Percentiles rank a stretch among this genome's conserved stretches.
phyloP scores from a whole-genome alignment of 495 filamentous ascomycete species.

The Aspergillus hancockii region DNA sequence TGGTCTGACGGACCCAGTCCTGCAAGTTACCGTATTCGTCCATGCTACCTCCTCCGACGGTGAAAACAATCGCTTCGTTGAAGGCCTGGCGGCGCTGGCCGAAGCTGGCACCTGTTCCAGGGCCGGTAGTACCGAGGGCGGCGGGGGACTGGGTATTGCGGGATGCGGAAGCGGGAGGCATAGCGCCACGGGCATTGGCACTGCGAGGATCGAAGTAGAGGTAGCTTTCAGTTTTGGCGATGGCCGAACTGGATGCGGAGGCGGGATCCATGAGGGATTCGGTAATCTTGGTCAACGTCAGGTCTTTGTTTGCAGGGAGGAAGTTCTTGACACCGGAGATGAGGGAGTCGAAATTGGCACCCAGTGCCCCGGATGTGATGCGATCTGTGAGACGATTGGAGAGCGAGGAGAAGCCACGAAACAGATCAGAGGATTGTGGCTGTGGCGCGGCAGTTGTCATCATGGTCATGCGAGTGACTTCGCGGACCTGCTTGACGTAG shows the following conservation, averaged over 20 bases:
- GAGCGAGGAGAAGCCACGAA: slow-evolving; percentile 85
- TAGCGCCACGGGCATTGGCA: slow-evolving; percentile 89
- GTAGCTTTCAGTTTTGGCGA: slow-evolving; percentile 95
- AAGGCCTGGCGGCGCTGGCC: slow-evolving; percentile 93
- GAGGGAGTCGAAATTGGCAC: slow-evolving; percentile 89
- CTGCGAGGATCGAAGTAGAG: slow-evolving; percentile 98
- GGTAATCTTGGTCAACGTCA: slow-evolving; percentile 95
- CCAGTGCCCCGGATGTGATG: slow-evolving; percentile 85
- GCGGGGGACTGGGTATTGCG: slow-evolving; percentile 55
- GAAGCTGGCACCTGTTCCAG: slow-evolving; percentile 82
- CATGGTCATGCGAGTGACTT: slow-evolving; percentile 98
- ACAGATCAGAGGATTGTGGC: slow-evolving; percentile 70
- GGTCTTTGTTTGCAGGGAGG: slow-evolving; percentile 89
- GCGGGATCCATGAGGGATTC: slow-evolving; percentile 98
- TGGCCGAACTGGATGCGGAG: slow-evolving; percentile 82
- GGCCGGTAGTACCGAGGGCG: slow-evolving; percentile 43
- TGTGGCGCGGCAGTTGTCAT: slow-evolving; percentile 81
- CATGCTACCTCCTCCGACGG: slow-evolving; percentile 96
- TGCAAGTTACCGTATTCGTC: slow-evolving; percentile 98
- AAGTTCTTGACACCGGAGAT: slow-evolving; percentile 99
- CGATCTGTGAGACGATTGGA: slow-evolving; percentile 90
- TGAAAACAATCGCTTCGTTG: slow-evolving; percentile 94
- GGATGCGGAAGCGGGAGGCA: slow-evolving; percentile 65
- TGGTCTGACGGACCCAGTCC: slow-evolving; percentile 86
- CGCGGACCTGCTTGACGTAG: slow-evolving; percentile 89